Base-by-base conservation (phyloP, 139 green algal species). In the Eudorina sp. region DNA sequence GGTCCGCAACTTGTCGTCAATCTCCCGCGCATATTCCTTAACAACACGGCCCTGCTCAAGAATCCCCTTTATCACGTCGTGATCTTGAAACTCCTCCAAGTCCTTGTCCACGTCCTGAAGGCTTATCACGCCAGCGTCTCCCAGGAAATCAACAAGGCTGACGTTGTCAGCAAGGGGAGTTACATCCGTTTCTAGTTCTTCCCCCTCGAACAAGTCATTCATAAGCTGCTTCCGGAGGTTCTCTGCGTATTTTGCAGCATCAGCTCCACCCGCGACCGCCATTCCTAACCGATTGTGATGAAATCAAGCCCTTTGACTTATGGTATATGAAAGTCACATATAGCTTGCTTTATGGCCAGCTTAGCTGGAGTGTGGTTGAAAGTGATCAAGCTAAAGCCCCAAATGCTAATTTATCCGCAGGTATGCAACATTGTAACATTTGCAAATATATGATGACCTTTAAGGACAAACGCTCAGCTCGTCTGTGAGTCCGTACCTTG, bases 1-100 rank as follows among this genome's bases (percentile, higher is more conserved):
- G n/a, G 92, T 88, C 0, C 94, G 89, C 75, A 99, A 93, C 88
- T 96, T 94, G 38, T 95, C 93, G 25, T 99, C 97, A 25, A 98
- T 95, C 58, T 97, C 94, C 11, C 90, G 85, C 25, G 93, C 94
- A 83, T 97, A 97, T 89, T 98, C 94, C 46, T 94, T 93, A 2
- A 98, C 89, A 36, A 96, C 91, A 9, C 79, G 88, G 36, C 90
- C 95, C 91, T 89, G 87, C 51, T 98, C 95, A 29, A 98, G 90
- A 55, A 98, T 97, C n/a, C 92, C 94, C 3, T 88, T 89, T 83
- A 98, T 95, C 11, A 97, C 89, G 16, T 98, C 96, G 45, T 96
- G 93, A 45, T 96, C 92, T n/a, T 90, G 84, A 83, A 96, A 97
- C 27, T 92, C 84, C 66, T 98, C 96, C 16, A 98, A 85, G 76